Percentiles rank a stretch among this genome's conserved stretches.
These are phyloP conservation scores for Basidiobolus meristosporus DNA, from an alignment of 371 early-diverging fungal species.

Conservation along the genomic window DNA sequence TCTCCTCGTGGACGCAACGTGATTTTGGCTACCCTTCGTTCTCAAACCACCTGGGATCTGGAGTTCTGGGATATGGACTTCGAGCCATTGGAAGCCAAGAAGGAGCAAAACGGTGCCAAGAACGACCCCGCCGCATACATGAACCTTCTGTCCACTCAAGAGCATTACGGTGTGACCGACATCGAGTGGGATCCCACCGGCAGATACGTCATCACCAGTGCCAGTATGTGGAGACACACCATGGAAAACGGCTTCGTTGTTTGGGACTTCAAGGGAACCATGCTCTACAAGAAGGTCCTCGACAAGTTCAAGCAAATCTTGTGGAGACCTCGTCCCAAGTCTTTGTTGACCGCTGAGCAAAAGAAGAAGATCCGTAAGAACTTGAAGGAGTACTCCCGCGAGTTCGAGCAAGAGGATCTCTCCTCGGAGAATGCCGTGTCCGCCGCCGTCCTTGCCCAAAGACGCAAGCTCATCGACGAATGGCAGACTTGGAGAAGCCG, in stretches of 20 bases:
- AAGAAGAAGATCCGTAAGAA: constrained; percentile 80
- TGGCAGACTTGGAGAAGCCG: constrained; percentile 61
- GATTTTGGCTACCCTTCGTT: constrained; percentile 73
- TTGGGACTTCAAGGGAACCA: constrained; percentile 84
- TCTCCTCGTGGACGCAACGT: constrained; percentile 91
- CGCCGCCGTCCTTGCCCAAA: constrained; percentile 45
- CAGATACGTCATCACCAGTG: constrained; percentile 73
- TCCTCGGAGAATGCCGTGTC: constrained; percentile 44
- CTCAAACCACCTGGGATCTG: constrained; percentile 54
- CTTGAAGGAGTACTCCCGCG: constrained; percentile 65
- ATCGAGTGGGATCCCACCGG: constrained; percentile 97
- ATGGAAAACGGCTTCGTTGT: constrained; percentile 78
- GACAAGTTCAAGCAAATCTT: constrained; percentile 79
- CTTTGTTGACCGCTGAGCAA: constrained; percentile 59
- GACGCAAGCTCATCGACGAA: constrained; percentile 53
- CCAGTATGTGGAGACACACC: constrained; percentile 68
- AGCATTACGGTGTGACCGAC: constrained; percentile 88
- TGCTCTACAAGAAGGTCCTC: constrained; percentile 49
- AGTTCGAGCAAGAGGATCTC: constrained; percentile 81
- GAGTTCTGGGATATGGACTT: constrained; percentile 91
- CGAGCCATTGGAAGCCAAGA: constrained; percentile 23
- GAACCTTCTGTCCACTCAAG: constrained; percentile 44
- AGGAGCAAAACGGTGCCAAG: constrained; percentile 15
- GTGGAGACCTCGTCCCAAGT: constrained; percentile 89
- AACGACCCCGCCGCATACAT: constrained; percentile 25